A percentile compares a stretch with the other conserved stretches of the same genome.
Evolutionary conservation across 2,329 filamentous ascomycete genomes (phyloP).

Genomic region (Nigrospora oryzae): DNA sequence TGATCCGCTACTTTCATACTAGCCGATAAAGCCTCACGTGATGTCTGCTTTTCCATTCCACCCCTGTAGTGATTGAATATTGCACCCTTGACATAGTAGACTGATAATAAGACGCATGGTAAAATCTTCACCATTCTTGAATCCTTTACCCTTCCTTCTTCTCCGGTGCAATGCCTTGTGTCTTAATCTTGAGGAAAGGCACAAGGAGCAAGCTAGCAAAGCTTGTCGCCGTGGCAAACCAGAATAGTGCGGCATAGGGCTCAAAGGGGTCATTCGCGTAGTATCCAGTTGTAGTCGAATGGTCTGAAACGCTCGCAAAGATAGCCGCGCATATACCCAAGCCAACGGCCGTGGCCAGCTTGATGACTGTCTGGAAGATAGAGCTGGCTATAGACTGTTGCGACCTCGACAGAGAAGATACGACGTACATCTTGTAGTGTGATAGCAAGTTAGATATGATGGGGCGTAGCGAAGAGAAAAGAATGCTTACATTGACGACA

Average conservation of each 20-base stretch:
- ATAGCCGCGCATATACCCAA: slow-evolving; percentile 30
- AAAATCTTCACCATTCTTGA: no score
- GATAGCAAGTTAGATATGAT: not conserved
- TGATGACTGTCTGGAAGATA: slow-evolving; percentile 50
- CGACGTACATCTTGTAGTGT: slow-evolving; percentile 46
- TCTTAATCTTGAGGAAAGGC: not conserved
- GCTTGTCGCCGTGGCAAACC: not conserved
- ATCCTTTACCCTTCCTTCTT: not conserved
- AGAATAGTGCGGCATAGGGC: slow-evolving; percentile 2
- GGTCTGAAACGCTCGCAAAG: not conserved
- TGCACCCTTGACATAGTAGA: no score
- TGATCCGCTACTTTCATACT: no score
- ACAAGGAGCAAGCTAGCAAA: not conserved
- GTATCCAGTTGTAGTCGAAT: not conserved
- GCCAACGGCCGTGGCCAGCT: slow-evolving; percentile 43
- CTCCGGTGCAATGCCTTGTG: not conserved
- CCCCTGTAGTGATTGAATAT: no score
- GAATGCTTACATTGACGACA: no score
- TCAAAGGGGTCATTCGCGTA: slow-evolving; percentile 1
- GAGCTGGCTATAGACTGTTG: slow-evolving; percentile 52
- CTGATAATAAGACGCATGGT: no score
- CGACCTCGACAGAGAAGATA: slow-evolving; percentile 43
- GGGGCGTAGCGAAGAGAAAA: no score
- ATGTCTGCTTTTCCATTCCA: no score
- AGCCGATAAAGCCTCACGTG: no score